Evolutionary conservation across 768 basidiomycete genomes (phyloP), one percentile per base, ranked within the genome.

Genomic region (Termitomyces sp.): DNA sequence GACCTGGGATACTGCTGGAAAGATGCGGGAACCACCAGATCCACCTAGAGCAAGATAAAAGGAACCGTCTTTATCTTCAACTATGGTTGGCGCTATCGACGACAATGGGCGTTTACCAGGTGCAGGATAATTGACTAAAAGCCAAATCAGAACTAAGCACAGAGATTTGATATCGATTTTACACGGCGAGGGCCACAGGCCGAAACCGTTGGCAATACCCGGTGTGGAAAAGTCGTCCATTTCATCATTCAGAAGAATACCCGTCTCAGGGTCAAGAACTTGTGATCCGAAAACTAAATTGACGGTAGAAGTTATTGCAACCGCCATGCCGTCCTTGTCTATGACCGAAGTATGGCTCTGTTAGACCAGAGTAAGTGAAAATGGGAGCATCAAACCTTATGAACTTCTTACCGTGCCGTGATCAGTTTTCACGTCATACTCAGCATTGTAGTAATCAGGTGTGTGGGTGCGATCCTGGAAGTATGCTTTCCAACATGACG

Each of bases 151-250:
- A 48, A 33, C 24, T 52, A 56, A 16, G 44, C 52, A 28, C 9
- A 47, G 51, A 10, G 16, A 16, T 28, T 33, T 26, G 31, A 8
- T 41, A 18, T 20, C 4, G 29, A 20, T 48, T 39, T 54, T 69
- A 89, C 90, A 92, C 6, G 90, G 90, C 16, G 89, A 92, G 18
- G 93, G 88, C 73, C 75, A 84, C 48, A 95, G 72, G 0, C 90
- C 94, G 66, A 93, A 96, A 2, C 77, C 83, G 64, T 97, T 96
- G 6, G 92, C 82, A n/a, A 72, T 70, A 3, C 90, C 93, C 1
- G 94, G 95, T 0, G 77, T 86, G 12, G 93, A 90, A 69, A 98
- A 98, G 70, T 98, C 96, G 61, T 94, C 92, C 90, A 93, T 91
- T 82, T 96, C 92, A 65, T 98, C 85, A 65, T 98, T 98, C 42